phyloP scores from a whole-genome alignment of 192 early-diverging fungal genomes.

The Nowakowskiella sp. region DNA sequence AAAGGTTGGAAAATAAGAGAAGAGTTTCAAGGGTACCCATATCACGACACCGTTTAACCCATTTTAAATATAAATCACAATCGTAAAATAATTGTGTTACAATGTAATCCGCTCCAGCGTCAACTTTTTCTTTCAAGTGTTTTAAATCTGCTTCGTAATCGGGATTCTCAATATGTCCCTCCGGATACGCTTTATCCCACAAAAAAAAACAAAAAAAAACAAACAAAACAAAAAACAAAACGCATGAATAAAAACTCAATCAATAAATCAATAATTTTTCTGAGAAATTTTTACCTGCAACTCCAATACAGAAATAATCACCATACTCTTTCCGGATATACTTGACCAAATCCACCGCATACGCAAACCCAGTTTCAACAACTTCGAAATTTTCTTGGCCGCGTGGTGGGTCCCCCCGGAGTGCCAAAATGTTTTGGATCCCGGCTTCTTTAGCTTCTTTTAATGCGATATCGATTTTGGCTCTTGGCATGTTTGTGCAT shows the following conservation, averaged over 20 bases:
- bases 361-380: conserved; percentile 76
- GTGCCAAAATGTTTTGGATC: conserved; percentile 93
- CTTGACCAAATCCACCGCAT: conserved; percentile 81
- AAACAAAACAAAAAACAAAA: too few relatives aligned
- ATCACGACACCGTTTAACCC: conserved; percentile 65
- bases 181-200: conserved; percentile 57
- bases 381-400: conserved; percentile 73
- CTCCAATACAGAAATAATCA: conserved; percentile 92
- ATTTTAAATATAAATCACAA: conserved; percentile 73
- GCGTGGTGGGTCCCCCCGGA: conserved; percentile 89
- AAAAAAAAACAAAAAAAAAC: too few relatives aligned
- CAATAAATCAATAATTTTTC: too few relatives aligned
- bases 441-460: conserved; percentile 81
- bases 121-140: conserved; percentile 79
- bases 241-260: too few relatives aligned
- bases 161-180: conserved; percentile 76
- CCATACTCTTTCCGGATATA: conserved; percentile 87
- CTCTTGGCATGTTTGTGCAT: conserved; percentile 92
- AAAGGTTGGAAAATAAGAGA: too few relatives aligned
- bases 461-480: conserved; percentile 80
- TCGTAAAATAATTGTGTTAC: conserved; percentile 97
- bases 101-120: conserved; percentile 86
- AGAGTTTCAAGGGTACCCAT: conserved; percentile 48
- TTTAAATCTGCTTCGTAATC: conserved; percentile 68
- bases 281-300: conserved; percentile 65